phyloP scores from a whole-genome alignment of 306 rosid genomes.

The Prunus dulcis region DNA sequence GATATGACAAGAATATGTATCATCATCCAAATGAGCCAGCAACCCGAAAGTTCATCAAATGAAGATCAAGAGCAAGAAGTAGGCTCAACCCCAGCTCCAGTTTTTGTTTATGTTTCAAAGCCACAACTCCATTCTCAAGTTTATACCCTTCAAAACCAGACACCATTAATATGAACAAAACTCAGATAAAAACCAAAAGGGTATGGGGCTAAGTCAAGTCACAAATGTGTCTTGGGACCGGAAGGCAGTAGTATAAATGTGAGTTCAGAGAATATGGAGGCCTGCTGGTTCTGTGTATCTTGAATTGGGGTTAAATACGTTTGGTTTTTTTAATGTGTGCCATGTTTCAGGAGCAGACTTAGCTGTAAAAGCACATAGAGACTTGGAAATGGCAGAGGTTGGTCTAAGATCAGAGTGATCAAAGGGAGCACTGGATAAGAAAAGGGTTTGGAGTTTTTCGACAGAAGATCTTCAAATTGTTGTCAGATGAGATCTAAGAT shows the following conservation, averaged over 20 bases:
- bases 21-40: constrained; percentile 36
- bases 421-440: constrained; percentile 56
- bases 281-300: constrained; percentile 64
- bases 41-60: constrained; percentile 19
- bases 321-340: constrained; percentile 39
- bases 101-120: constrained; percentile 34
- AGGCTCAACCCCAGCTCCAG: constrained; percentile 23
- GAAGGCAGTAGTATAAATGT: constrained; percentile 40
- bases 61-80: constrained; percentile 22
- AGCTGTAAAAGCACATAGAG: constrained; percentile 75
- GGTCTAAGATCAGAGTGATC: constrained; percentile 58
- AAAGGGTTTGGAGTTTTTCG: constrained; percentile 53
- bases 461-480: constrained; percentile 53
- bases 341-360: constrained; percentile 58
- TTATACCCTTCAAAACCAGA: constrained; percentile 40
- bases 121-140: constrained; percentile 35
- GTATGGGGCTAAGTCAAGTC: constrained; percentile 68
- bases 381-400: constrained; percentile 57
- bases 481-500: constrained; percentile 73
- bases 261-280: constrained; percentile 75
- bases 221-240: constrained; percentile 50
- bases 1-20: not conserved
- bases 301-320: constrained; percentile 54
- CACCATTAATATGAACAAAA: constrained; percentile 53
- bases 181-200: constrained; percentile 51